phyloP scores from a whole-genome alignment of 306 rosid genomes.

The Ormosia semicastrata region DNA sequence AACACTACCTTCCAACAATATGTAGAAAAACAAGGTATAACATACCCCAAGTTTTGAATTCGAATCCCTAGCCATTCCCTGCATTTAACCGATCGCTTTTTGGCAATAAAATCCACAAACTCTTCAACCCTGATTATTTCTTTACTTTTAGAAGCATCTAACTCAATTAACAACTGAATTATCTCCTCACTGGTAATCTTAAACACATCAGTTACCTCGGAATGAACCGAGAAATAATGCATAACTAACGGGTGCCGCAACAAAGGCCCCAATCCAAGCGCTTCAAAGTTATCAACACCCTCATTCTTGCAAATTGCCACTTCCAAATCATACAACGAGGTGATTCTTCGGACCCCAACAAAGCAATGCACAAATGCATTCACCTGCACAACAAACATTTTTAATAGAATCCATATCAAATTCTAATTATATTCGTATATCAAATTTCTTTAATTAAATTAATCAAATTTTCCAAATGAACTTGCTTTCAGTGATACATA shows the following conservation, averaged over 20 bases:
- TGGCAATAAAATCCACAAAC: conserved; percentile 71
- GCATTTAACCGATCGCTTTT: conserved; percentile 44
- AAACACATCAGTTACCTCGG: conserved; percentile 51
- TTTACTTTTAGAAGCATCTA: conserved; percentile 22
- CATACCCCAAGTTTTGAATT: conserved; percentile 78
- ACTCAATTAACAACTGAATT: conserved; percentile 45
- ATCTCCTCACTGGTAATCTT: conserved; percentile 64
- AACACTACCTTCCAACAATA: not conserved
- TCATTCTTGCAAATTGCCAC: conserved; percentile 73
- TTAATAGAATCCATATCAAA: not conserved
- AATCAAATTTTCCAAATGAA: not conserved
- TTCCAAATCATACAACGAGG: conserved; percentile 79
- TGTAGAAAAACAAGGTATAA: conserved; percentile 22
- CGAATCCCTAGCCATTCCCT: conserved; percentile 79
- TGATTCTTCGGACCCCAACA: conserved; percentile 71
- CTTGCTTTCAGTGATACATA: conserved; percentile 6
- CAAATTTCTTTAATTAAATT: not conserved
- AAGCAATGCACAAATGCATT: conserved; percentile 90
- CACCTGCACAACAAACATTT: conserved; percentile 51
- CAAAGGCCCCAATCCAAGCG: conserved; percentile 78
- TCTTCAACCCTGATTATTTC: conserved; percentile 52
- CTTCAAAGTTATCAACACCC: conserved; percentile 65
- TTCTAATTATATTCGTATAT: not conserved
- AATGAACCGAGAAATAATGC: conserved; percentile 64
- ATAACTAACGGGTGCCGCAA: conserved; percentile 71